These are phyloP conservation scores for Papiliotrema nemorosa DNA, from an alignment of 1,284 basidiomycete species.

Conservation along the genomic window DNA sequence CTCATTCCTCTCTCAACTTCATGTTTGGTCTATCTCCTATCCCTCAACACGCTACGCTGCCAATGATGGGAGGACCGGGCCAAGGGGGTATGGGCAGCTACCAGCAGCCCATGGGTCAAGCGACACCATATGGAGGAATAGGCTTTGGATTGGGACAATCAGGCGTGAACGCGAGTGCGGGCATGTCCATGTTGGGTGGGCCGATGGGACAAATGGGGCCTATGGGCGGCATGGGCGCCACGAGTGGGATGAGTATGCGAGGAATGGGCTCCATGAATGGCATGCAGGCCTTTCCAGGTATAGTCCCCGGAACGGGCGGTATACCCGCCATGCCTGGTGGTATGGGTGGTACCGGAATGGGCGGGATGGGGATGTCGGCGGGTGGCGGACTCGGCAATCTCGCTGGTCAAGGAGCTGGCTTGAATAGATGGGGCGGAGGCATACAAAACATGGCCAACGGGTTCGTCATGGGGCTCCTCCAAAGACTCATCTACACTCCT, in stretches of 20 bases:
- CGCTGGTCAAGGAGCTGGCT: background rate
- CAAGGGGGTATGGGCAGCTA: conserved; percentile 3
- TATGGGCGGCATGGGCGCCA: conserved; percentile 12
- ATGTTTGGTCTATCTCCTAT: conserved; percentile 6
- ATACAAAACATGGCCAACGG: background rate
- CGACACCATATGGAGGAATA: conserved; percentile 28
- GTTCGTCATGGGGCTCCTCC: no score
- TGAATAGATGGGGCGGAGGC: no score
- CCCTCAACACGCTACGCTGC: background rate
- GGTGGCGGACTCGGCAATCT: conserved; percentile 7
- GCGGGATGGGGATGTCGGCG: conserved; percentile 8
- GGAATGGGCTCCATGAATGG: no score
- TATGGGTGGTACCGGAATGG: conserved; percentile 7
- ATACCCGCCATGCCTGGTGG: no score
- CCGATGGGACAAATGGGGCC: conserved; percentile 10
- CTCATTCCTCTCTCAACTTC: background rate
- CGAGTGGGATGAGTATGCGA: no score
- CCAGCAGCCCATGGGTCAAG: conserved; percentile 11
- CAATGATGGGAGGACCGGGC: background rate
- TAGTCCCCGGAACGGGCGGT: no score
- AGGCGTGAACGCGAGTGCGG: background rate
- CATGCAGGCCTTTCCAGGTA: no score
- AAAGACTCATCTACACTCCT: background rate
- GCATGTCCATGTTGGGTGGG: conserved; percentile 7
- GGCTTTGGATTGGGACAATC: conserved; percentile 26